These are phyloP conservation scores for Erysimum cheiranthoides DNA, from an alignment of 345 rosid species.

Conservation along the genomic window DNA sequence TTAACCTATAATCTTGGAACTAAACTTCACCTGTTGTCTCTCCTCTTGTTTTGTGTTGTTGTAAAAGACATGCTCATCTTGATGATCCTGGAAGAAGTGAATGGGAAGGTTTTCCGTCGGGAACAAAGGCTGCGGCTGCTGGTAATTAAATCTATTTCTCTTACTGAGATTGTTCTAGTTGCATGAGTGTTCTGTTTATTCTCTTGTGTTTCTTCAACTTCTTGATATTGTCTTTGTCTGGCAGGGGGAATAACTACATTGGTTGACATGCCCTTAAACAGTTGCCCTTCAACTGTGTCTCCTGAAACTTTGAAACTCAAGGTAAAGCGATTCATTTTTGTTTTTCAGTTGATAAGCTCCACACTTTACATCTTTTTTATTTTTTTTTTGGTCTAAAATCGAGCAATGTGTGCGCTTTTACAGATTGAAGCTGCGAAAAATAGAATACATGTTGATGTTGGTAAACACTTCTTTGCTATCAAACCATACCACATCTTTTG, in stretches of 20 bases:
- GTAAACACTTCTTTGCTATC: constrained; percentile 56
- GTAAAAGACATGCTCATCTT: constrained; percentile 83
- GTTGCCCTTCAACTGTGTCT: constrained; percentile 79
- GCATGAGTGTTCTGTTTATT: constrained; percentile 12
- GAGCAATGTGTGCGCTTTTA: constrained; percentile 21
- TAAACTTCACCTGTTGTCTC: neutral
- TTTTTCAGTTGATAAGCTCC: neutral
- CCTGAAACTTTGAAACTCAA: constrained; percentile 80
- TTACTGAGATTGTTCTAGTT: constrained; percentile 6
- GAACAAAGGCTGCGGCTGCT: constrained; percentile 98
- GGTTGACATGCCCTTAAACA: constrained; percentile 94
- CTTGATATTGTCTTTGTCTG: constrained; percentile 5
- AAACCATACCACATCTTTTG: constrained; percentile 26
- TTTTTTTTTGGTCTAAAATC: constrained; percentile 9
- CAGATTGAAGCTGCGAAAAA: constrained; percentile 80
- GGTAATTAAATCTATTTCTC: constrained; percentile 50
- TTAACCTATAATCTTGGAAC: neutral
- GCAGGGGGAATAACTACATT: constrained; percentile 88
- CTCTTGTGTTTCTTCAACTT: neutral
- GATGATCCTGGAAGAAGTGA: constrained; percentile 98
- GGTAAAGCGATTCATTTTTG: constrained; percentile 47
- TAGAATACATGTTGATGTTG: constrained; percentile 83
- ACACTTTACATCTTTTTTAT: constrained; percentile 15
- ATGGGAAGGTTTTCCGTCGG: constrained; percentile 98
- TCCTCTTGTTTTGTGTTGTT: constrained; percentile 24